Evolutionary conservation across 768 basidiomycete genomes (phyloP).

Genomic region (Leccinum fibrillosum): DNA sequence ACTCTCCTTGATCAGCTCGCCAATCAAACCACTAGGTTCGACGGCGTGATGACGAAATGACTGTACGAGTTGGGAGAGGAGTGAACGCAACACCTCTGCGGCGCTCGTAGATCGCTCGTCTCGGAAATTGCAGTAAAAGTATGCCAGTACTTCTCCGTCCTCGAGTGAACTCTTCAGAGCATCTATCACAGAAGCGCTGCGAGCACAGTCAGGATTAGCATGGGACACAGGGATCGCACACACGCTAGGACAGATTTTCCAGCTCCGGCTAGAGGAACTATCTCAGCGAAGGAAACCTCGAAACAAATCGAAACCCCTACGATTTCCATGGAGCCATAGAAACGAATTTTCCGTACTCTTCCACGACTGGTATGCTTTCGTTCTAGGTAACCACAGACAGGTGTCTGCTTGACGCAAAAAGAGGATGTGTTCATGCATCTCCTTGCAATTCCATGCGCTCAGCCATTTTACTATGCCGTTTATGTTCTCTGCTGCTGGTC

Average conservation of each 20-base stretch:
- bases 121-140: constrained; percentile 24
- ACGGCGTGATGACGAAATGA: neutral
- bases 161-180: neutral
- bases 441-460: neutral
- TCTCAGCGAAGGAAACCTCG: neutral
- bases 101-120: constrained; percentile 6
- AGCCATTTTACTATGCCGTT: constrained; percentile 3
- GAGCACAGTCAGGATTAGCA: neutral
- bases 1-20: neutral
- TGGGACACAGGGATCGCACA: neutral
- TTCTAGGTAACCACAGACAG: constrained; percentile 10
- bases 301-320: neutral
- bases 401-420: constrained; percentile 4
- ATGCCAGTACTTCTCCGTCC: constrained; percentile 3
- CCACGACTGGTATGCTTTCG: constrained; percentile 1
- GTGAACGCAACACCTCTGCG: constrained; percentile 13
- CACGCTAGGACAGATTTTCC: constrained; percentile 19
- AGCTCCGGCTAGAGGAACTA: constrained; percentile 2
- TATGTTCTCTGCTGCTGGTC: neutral
- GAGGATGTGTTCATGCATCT: neutral
- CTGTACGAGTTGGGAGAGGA: constrained; percentile 15
- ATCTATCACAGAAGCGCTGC: constrained; percentile 15
- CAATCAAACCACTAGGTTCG: neutral
- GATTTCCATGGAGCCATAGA: constrained; percentile 16
- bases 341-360: neutral